Evolutionary conservation across 1,284 basidiomycete genomes (phyloP).

Genomic region (Pascua guehoae): DNA sequence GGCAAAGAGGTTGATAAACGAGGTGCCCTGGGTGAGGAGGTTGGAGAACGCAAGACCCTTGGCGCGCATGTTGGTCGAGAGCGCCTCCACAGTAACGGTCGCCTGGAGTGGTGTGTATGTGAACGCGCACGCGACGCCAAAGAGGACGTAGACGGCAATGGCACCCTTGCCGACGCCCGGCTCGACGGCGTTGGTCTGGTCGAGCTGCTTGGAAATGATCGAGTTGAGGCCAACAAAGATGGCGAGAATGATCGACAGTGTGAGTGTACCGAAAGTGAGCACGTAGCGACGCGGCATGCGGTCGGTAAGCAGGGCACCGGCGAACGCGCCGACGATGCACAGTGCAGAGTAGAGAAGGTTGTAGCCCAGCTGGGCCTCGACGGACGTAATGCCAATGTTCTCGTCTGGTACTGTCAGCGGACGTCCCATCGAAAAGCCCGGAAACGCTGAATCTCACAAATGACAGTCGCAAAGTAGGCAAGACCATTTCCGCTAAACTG

Average conservation of each 20-base stretch:
- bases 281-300: constrained; percentile 10
- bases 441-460: constrained; percentile 16
- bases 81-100: constrained; percentile 58
- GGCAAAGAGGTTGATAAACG: constrained; percentile 54
- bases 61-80: constrained; percentile 58
- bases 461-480: constrained; percentile 54
- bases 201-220: not conserved
- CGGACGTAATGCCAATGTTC: constrained; percentile 22
- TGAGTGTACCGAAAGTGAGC: constrained; percentile 17
- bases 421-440: too few relatives aligned
- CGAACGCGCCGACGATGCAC: constrained; percentile 54
- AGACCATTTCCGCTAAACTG: constrained; percentile 55
- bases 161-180: not conserved
- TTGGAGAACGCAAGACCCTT: constrained; percentile 56
- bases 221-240: constrained; percentile 3
- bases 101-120: constrained; percentile 52
- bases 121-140: constrained; percentile 29
- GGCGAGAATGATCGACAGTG: not conserved
- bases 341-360: constrained; percentile 57
- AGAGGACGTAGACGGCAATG: constrained; percentile 2
- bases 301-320: constrained; percentile 12
- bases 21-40: constrained; percentile 54
- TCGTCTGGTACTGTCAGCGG: too few relatives aligned
- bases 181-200: not conserved
- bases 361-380: constrained; percentile 50